Evolutionary conservation across 306 rosid species (phyloP).

Genomic region (Quercus berberidifolia): DNA sequence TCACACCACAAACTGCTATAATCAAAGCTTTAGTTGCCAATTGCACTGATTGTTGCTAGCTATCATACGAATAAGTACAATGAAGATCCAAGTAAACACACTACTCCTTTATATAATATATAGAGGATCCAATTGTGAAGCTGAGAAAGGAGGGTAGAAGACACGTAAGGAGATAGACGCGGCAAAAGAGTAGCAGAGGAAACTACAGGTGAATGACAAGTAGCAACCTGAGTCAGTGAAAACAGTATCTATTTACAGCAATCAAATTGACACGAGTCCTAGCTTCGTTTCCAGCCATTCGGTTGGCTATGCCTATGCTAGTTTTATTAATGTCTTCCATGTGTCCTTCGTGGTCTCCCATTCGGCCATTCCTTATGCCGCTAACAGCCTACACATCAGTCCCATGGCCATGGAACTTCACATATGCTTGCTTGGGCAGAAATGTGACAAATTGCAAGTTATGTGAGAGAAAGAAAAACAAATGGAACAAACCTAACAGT

Average conservation of each 20-base stretch:
- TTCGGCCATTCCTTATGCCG: not conserved
- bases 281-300: not conserved
- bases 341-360: not conserved
- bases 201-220: not conserved
- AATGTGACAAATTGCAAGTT: no score
- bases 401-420: no score
- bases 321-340: not conserved
- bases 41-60: no score
- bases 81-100: not conserved
- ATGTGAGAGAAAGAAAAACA: no score
- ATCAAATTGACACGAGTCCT: constrained; percentile 1
- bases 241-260: not conserved
- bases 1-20: not conserved
- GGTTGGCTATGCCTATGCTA: not conserved
- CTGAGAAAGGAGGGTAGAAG: not conserved
- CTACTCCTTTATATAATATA: not conserved
- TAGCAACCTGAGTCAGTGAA: not conserved
- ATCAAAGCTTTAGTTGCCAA: no score
- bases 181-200: constrained; percentile 3
- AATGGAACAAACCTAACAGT: no score
- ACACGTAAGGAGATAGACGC: constrained; percentile 19
- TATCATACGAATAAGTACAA: no score
- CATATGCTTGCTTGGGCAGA: no score
- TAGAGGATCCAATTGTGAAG: not conserved
- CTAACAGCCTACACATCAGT: no score